These are phyloP conservation scores for Teunomyces pallodes DNA, from an alignment of 805 yeast species.

Conservation along the genomic window DNA sequence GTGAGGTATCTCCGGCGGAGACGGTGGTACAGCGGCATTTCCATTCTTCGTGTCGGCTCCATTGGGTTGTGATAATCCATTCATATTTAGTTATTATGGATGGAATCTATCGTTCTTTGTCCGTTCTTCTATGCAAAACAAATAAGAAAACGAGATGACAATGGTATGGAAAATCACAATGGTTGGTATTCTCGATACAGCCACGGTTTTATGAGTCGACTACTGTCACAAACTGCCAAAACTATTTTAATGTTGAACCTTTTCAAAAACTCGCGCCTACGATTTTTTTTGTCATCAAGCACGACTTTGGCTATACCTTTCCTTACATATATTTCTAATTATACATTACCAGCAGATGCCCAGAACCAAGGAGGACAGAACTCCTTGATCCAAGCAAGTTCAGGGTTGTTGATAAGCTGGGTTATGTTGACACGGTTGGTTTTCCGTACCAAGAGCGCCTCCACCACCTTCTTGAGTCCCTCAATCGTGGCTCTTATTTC, in stretches of 20 bases:
- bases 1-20: constrained; percentile 59
- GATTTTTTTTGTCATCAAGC: not conserved
- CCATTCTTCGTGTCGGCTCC: constrained; percentile 1
- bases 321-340: not conserved
- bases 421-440: constrained; percentile 27
- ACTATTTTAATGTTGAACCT: not conserved
- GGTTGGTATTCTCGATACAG: not conserved
- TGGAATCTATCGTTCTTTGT: not conserved
- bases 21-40: constrained; percentile 8
- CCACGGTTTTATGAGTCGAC: not conserved
- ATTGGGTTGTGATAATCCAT: constrained; percentile 1
- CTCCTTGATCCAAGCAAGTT: constrained; percentile 25
- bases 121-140: too few species aligned
- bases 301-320: not conserved
- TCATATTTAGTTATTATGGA: not conserved
- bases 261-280: not conserved
- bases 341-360: not conserved
- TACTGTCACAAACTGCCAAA: not conserved
- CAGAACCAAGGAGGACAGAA: constrained; percentile 7
- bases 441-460: constrained; percentile 35
- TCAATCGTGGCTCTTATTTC: constrained; percentile 17
- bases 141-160: not conserved
- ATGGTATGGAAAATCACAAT: not conserved
- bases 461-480: constrained; percentile 29
- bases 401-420: constrained; percentile 13